Conservation (phyloP, 352 stramenopile species). For the Phytopythium oedochilum region DNA sequence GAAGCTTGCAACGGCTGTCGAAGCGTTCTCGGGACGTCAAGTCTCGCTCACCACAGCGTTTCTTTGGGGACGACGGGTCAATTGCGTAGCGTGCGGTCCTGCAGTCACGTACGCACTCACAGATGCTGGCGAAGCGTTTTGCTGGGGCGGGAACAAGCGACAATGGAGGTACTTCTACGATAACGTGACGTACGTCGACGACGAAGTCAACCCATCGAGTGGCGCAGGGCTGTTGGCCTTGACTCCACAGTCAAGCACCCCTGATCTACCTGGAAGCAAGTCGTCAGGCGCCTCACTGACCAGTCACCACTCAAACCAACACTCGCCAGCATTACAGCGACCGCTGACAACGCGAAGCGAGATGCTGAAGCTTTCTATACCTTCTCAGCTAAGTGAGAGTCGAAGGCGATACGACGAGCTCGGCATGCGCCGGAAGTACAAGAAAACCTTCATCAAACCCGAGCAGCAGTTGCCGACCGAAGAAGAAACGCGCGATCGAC, state of each 20-base stretch:
- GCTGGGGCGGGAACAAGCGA: conserved; percentile 69
- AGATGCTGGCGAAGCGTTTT: conserved; percentile 66
- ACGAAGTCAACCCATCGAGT: not conserved
- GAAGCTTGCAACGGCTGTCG: conserved; percentile 27
- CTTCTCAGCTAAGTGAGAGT: conserved; percentile 34
- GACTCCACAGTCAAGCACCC: not conserved
- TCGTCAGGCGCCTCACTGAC: not conserved
- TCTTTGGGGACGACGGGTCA: conserved; percentile 67
- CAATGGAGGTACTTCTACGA: conserved; percentile 76
- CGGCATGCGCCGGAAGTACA: conserved; percentile 42
- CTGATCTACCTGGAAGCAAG: not conserved
- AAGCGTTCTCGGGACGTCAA: conserved; percentile 46
- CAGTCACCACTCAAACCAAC: not conserved
- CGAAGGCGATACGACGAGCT: conserved; percentile 25
- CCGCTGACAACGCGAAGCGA: conserved; percentile 50
- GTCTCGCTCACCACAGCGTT: conserved; percentile 64
- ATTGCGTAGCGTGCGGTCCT: conserved; percentile 40
- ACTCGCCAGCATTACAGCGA: conserved; percentile 5
- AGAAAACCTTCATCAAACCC: conserved; percentile 42
- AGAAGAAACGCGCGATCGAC: conserved; percentile 33
- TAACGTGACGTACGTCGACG: conserved; percentile 14
- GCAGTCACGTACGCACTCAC: conserved; percentile 61
- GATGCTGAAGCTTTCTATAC: conserved; percentile 55
- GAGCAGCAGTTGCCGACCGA: conserved; percentile 27
- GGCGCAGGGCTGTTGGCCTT: not conserved